Evolutionary conservation across 306 rosid genomes (phyloP).

Genomic region (Comarum palustre): DNA sequence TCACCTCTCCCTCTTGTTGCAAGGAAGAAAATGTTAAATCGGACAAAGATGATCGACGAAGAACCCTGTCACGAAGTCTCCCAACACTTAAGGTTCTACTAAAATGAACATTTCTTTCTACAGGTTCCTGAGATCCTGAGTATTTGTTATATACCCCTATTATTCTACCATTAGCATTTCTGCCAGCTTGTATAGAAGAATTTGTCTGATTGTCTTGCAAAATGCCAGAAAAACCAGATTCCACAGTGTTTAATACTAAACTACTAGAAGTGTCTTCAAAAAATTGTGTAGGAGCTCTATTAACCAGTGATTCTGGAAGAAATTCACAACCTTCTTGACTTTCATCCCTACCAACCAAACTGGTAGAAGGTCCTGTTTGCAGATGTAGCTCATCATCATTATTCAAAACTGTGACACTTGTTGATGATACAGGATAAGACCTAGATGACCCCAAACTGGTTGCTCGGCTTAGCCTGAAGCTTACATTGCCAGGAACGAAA

Average conservation of each 20-base stretch:
- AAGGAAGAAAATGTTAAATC: constrained; percentile 66
- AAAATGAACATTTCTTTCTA: constrained; percentile 81
- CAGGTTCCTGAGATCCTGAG: constrained; percentile 75
- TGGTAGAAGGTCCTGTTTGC: constrained; percentile 34
- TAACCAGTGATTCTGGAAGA: constrained; percentile 42
- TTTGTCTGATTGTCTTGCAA: constrained; percentile 34
- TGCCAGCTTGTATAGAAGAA: constrained; percentile 42
- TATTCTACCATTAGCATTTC: constrained; percentile 37
- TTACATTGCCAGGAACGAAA: constrained; percentile 70
- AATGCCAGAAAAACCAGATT: constrained; percentile 32
- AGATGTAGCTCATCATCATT: constrained; percentile 56
- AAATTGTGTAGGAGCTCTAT: constrained; percentile 35
- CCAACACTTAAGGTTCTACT: constrained; percentile 97
- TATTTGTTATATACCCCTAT: constrained; percentile 52
- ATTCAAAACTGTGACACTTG: constrained; percentile 49
- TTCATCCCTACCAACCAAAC: constrained; percentile 43
- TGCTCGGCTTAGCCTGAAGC: constrained; percentile 90
- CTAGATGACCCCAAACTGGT: constrained; percentile 81
- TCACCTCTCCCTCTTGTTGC: constrained; percentile 72
- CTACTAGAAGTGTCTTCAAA: constrained; percentile 44
- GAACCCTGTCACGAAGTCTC: constrained; percentile 98
- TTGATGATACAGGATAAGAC: constrained; percentile 64
- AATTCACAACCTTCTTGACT: constrained; percentile 39
- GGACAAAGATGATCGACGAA: constrained; percentile 75
- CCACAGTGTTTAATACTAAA: constrained; percentile 37